A percentile compares a stretch with the other conserved stretches of the same genome.
These are phyloP conservation scores for Strobilomyces confusus DNA, from an alignment of 768 basidiomycete genomes.

Conservation along the genomic window DNA sequence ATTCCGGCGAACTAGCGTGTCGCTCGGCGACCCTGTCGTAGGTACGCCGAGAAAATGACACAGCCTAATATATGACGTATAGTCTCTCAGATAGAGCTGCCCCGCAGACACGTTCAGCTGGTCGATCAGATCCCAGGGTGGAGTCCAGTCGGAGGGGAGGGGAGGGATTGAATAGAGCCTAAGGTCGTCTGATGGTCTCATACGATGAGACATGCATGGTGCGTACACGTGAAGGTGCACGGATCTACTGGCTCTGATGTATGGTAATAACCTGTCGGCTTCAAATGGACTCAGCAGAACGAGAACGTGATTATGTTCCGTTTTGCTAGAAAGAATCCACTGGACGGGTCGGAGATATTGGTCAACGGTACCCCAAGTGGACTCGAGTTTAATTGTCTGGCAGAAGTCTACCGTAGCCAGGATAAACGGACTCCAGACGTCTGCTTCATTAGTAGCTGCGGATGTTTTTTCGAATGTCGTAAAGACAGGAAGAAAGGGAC, in stretches of 20 bases:
- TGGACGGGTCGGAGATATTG: not conserved
- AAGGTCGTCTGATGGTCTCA: not conserved
- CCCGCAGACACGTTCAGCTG: no score
- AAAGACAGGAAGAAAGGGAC: not conserved
- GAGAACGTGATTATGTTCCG: not conserved
- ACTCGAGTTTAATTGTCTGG: not conserved
- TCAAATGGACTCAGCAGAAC: not conserved
- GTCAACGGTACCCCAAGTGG: not conserved
- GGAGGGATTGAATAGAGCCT: not conserved
- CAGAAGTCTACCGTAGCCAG: not conserved
- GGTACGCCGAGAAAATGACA: not conserved
- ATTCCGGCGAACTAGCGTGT: not conserved
- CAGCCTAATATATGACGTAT: not conserved
- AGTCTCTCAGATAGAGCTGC: no score
- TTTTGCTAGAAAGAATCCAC: not conserved
- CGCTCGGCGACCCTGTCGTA: not conserved
- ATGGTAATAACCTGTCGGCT: not conserved
- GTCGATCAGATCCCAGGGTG: no score
- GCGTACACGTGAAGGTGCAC: not conserved
- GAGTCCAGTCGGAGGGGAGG: no score
- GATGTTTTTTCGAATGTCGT: not conserved
- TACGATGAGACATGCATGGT: not conserved
- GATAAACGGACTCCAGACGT: not conserved
- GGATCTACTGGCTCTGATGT: not conserved
- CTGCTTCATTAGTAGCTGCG: not conserved